Conservation (phyloP, 2,329 filamentous ascomycete genomes). For the Ophiostoma himal-ulmi region DNA sequence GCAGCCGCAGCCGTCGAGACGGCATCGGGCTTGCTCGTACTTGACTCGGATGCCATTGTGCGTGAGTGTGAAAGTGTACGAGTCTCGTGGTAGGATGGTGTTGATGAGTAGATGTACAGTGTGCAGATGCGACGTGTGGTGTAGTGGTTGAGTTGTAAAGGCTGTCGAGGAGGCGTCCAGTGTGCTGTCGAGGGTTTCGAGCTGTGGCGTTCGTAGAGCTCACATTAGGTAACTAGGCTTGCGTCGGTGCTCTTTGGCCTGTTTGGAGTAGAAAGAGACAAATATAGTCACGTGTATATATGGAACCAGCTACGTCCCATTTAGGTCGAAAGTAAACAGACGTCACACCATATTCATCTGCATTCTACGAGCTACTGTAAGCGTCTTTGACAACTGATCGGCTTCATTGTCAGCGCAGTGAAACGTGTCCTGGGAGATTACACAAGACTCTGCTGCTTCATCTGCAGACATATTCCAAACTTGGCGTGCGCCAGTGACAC, state of each 20-base stretch:
- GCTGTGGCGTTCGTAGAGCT: constrained; percentile 8
- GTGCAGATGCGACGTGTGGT: neutral
- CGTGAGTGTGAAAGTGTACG: constrained; percentile 18
- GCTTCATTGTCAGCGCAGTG: too few species aligned
- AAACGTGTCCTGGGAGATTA: too few species aligned
- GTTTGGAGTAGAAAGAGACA: neutral
- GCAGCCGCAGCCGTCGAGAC: constrained; percentile 47
- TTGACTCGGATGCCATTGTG: constrained; percentile 34
- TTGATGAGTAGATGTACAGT: too few species aligned
- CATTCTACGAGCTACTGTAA: too few species aligned
- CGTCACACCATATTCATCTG: neutral
- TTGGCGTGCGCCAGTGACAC: too few species aligned
- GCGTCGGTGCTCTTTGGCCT: constrained; percentile 8
- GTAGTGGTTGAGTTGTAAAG: neutral
- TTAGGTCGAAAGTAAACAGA: neutral
- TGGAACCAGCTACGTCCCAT: neutral
- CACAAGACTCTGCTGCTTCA: too few species aligned
- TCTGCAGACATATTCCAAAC: too few species aligned
- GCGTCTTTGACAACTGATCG: too few species aligned
- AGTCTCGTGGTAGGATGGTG: neutral
- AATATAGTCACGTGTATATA: neutral
- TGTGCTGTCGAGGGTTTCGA: neutral
- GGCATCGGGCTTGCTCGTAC: constrained; percentile 34
- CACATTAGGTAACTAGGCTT: constrained; percentile 8
- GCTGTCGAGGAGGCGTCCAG: neutral